Base-by-base conservation (phyloP, 225 moss, liverwort and hornwort genomes). In the Polytrichum formosum region DNA sequence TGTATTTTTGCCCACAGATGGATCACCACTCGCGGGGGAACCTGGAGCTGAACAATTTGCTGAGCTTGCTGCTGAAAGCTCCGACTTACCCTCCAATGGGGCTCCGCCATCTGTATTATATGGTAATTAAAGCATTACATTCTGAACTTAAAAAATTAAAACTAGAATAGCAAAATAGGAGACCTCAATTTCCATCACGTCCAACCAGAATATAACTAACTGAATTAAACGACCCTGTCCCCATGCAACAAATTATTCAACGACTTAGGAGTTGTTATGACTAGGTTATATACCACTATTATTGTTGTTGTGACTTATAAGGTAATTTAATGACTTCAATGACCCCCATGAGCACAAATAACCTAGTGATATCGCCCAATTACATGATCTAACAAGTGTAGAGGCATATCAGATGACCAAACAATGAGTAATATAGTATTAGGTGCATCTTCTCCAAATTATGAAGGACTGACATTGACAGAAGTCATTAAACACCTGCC, bases 31-130 rank as follows among this genome's bases (percentile, higher is more conserved):
- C 30, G 83, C 63, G 61, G 87, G 87, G 64, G 87, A 87, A 72
- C 84, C 67, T 53, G 88, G 80, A 61, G 85, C 72, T 19, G 88
- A 82, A 53, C 58, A 71, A 37, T 82, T 78, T 55, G 96, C 88
- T 31, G 97, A 92, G 81, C 88, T 90, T n/a, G 92, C 72, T 53
- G 81, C 66, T 73, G 94, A 94, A 59, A 94, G 72, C 75, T 91
- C 86, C 29, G 92, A 94, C 72, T 86, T 88, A 55, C 92, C 97
- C 77, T 90, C 79, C 54, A 85, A 35, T 33, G 92, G 73, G 64
- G 87, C 90, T 74, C 82, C 84, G 55, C 97, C 97, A 83, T 97
- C 97, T 97, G 90, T 61, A 75, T 31, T 5, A 31, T 65, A 64
- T 8, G 55, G 19, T 21, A 7, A 75, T 64, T 16, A 67, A 72